These are phyloP conservation scores for Lenzites betulinus DNA, from an alignment of 768 basidiomycete species.

Conservation along the genomic window DNA sequence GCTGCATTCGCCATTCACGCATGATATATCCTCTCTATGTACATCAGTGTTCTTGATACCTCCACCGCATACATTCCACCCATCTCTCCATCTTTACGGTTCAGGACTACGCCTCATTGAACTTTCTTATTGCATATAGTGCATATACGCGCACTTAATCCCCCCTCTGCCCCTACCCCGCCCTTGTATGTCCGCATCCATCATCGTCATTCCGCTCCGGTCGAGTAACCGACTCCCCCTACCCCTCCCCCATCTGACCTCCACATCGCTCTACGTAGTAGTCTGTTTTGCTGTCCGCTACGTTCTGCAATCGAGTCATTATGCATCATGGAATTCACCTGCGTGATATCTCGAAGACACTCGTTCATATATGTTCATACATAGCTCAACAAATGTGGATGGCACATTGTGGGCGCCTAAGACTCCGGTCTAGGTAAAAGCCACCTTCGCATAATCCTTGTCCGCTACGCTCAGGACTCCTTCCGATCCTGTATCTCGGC, in stretches of 20 bases:
- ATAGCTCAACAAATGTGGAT: too few species aligned
- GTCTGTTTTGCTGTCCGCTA: constrained; percentile 13
- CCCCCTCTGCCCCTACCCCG: background rate
- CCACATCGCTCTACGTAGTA: constrained; percentile 17
- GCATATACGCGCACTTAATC: constrained; percentile 18
- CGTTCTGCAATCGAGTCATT: constrained; percentile 16
- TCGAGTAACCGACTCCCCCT: background rate
- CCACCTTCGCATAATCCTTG: too few species aligned
- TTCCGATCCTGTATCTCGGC: too few species aligned
- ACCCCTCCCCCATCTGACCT: constrained; percentile 6
- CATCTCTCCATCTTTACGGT: constrained; percentile 13
- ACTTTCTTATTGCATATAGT: constrained; percentile 24
- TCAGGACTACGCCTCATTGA: constrained; percentile 18
- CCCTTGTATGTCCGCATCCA: constrained; percentile 7
- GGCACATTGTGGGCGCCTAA: too few species aligned
- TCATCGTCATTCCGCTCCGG: background rate
- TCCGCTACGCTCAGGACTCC: too few species aligned
- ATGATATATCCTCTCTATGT: constrained; percentile 22
- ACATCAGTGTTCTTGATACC: constrained; percentile 22
- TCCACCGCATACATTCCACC: constrained; percentile 8
- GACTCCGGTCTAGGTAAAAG: too few species aligned
- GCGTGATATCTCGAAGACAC: background rate
- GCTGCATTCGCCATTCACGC: constrained; percentile 16
- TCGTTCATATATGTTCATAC: too few species aligned
- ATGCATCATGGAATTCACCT: constrained; percentile 7